Percentiles rank a stretch among this genome's conserved stretches.
phyloP scores from a whole-genome alignment of 1,139 yeast species.

The Candida mesenterica region DNA sequence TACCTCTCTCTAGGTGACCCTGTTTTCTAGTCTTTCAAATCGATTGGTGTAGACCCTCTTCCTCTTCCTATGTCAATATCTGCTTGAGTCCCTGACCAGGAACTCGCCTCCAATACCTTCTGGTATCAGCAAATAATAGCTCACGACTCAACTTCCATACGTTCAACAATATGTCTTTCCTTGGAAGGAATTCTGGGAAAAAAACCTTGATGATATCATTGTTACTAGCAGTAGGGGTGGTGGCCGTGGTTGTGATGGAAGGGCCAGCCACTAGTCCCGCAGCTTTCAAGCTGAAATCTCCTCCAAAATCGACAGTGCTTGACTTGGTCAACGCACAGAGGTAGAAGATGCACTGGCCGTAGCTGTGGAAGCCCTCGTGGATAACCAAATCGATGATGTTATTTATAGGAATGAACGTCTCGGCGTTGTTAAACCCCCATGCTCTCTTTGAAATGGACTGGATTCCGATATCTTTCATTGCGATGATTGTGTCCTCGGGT shows the following conservation, averaged over 20 bases:
- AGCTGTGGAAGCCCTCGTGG: slow-evolving; percentile 66
- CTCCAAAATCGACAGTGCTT: slow-evolving; percentile 5
- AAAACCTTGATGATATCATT: slow-evolving; percentile 42
- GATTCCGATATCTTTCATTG: slow-evolving; percentile 39
- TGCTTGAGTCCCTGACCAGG: slow-evolving; percentile 43
- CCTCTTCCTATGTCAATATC: too few relatives aligned
- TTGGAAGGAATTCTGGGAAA: slow-evolving; percentile 47
- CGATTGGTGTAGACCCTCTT: too few relatives aligned
- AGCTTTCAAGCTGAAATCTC: not conserved
- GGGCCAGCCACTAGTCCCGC: not conserved
- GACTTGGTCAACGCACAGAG: slow-evolving; percentile 53
- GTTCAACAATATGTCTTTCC: slow-evolving; percentile 39
- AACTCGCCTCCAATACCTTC: slow-evolving; percentile 41
- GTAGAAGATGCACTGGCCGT: slow-evolving; percentile 60
- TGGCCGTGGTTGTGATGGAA: not conserved
- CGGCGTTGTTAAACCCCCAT: slow-evolving; percentile 28
- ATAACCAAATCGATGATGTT: slow-evolving; percentile 58
- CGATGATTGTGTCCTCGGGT: slow-evolving; percentile 32
- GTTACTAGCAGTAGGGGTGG: slow-evolving; percentile 5
- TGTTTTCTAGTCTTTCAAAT: too few relatives aligned
- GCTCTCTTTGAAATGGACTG: slow-evolving; percentile 28
- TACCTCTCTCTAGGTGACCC: too few relatives aligned
- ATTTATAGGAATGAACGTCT: slow-evolving; percentile 49
- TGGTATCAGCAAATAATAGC: slow-evolving; percentile 35
- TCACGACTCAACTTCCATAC: slow-evolving; percentile 43